Conservation (phyloP, 2,329 filamentous ascomycete species). For the Akanthomyces lecanii region DNA sequence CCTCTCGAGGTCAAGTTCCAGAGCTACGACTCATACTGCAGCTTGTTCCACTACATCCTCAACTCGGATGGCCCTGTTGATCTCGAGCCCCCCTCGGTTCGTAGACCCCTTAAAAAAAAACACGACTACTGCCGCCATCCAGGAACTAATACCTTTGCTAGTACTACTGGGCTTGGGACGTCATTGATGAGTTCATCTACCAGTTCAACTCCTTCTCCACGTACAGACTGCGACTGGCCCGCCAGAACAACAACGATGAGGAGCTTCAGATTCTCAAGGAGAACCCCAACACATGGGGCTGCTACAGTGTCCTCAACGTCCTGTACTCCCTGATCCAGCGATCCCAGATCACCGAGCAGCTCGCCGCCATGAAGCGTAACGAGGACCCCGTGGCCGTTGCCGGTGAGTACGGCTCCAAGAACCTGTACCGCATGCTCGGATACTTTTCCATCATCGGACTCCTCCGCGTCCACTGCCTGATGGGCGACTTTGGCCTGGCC, state of each 20-base stretch:
- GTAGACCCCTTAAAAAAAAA: conserved; percentile 32
- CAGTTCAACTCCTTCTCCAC: conserved; percentile 99
- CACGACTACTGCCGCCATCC: neutral
- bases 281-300: conserved; percentile 98
- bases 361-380: conserved; percentile 88
- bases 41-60: conserved; percentile 96
- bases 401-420: conserved; percentile 91
- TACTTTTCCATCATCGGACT: conserved; percentile 99
- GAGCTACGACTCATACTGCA: conserved; percentile 99
- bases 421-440: conserved; percentile 94
- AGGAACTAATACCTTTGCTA: conserved; percentile 35
- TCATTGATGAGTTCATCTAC: conserved; percentile 99
- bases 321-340: conserved; percentile 98
- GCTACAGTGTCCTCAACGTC: conserved; percentile 98
- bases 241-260: conserved; percentile 79
- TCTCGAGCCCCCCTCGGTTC: conserved; percentile 90
- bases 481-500: conserved; percentile 96
- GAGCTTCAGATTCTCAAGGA: conserved; percentile 88
- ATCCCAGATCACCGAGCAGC: conserved; percentile 96
- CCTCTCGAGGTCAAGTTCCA: conserved; percentile 95
- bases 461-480: conserved; percentile 88
- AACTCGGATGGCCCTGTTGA: conserved; percentile 99
- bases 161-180: conserved; percentile 99
- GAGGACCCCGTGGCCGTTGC: conserved; percentile 86
- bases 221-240: conserved; percentile 87